A percentile compares a stretch with the other conserved stretches of the same genome.
phyloP scores from a whole-genome alignment of 495 filamentous ascomycete genomes.

The Penicillium bialowiezense region DNA sequence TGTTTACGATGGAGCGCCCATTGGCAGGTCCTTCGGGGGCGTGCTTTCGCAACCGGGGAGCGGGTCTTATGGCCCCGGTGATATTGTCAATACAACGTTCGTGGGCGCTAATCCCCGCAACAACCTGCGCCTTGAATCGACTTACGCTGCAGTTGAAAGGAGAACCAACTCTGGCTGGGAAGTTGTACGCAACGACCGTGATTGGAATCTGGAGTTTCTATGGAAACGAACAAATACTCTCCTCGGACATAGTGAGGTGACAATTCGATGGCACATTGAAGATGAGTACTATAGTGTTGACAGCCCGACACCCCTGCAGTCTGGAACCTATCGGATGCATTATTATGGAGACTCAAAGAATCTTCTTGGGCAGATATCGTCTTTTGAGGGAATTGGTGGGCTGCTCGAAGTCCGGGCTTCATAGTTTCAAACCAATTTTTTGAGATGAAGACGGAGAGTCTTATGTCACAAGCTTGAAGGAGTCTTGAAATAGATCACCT shows the following conservation, averaged over 20 bases:
- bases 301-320: conserved; percentile 36
- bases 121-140: conserved; percentile 73
- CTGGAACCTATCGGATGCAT: conserved; percentile 72
- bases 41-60: conserved; percentile 56
- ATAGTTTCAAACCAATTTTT: neutral
- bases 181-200: conserved; percentile 47
- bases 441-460: too few species aligned
- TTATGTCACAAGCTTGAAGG: too few species aligned
- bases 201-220: conserved; percentile 25
- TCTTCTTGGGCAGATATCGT: conserved; percentile 59
- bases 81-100: conserved; percentile 63
- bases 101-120: conserved; percentile 91
- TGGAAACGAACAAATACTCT: conserved; percentile 75
- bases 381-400: conserved; percentile 74
- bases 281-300: conserved; percentile 45
- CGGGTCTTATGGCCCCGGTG: conserved; percentile 53
- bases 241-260: conserved; percentile 76
- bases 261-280: conserved; percentile 75
- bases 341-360: conserved; percentile 86
- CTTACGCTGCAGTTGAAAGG: conserved; percentile 76
- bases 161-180: conserved; percentile 59
- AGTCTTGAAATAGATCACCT: too few species aligned
- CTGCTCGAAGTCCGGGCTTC: conserved; percentile 52
- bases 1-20: conserved; percentile 65
- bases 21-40: conserved; percentile 76